Evolutionary conservation across 306 rosid species (phyloP), one percentile per base, ranked within the genome.

Genomic region (Trifolium dubium): DNA sequence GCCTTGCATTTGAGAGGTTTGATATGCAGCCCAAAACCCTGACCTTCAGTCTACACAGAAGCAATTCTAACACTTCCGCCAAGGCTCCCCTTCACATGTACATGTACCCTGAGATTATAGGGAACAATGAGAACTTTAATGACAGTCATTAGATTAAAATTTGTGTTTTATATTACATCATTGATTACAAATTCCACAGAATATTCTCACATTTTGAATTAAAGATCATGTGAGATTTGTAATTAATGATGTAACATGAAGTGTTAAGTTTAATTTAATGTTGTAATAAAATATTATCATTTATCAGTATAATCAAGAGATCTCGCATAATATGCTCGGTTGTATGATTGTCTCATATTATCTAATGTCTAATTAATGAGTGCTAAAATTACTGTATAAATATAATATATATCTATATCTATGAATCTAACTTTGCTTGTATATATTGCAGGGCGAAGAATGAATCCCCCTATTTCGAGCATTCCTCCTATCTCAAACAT

Each of bases 391-490:
- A 53, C 32, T 54, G 28, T 18, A 40, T 65, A 13, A 13, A 13
- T 65, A 23, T 65, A 35, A 56, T 67, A 51, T 43, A 30, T 66
- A 46, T 83, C 37, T 28, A 18, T 47, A 46, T 83, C 37, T 28
- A 18, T 47, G 47, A 47, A 44, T 75, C 69, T 83, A 60, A 78
- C 81, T 76, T 77, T 69, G 18, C 49, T 82, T 79, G 72, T 69
- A 73, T 78, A 40, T 39, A 58, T 75, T 79, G 81, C 79, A 94
- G 98, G 98, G 73, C 89, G 88, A 62, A 86, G 98, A 85, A 85
- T 83, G 79, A 89, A 88, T 78, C 97, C 88, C 74, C 84, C 97
- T 1, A 81, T 87, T 54, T 73, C 92, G 67, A 91, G 92, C 90
- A 76, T 91, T 43, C 68, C 68, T 63, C 68, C 68, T 2, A 83